Evolutionary conservation across 192 early-diverging fungal species (phyloP).

Genomic region (Gonapodya prolifera): DNA sequence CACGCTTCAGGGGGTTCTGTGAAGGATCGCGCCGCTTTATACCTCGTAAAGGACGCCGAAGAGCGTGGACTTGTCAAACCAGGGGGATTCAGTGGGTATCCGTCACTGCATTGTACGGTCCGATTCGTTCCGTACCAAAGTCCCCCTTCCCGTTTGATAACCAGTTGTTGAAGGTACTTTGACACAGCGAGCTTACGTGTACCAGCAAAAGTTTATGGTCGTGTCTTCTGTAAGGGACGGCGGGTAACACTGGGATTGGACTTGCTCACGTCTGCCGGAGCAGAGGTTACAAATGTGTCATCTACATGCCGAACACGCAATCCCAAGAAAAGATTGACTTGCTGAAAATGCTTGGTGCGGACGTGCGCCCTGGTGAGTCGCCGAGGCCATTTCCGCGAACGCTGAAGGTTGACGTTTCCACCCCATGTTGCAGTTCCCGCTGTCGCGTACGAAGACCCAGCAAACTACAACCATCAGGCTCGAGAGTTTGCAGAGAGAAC

Average conservation of each 20-base stretch:
- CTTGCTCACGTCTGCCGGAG: conserved; percentile 87
- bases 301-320: conserved; percentile 97
- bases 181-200: not conserved
- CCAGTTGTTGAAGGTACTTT: conserved; percentile 67
- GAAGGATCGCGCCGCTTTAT: conserved; percentile 92
- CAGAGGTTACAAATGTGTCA: conserved; percentile 88
- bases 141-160: no score
- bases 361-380: no score
- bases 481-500: conserved; percentile 60
- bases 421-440: conserved; percentile 91
- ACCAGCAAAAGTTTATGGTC: no score
- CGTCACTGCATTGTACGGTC: no score
- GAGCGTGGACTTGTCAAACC: conserved; percentile 64
- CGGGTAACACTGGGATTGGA: conserved; percentile 87
- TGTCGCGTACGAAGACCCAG: conserved; percentile 77
- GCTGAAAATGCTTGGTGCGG: conserved; percentile 82
- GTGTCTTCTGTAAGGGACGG: conserved; percentile 14
- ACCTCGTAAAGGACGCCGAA: conserved; percentile 89
- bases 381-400: no score
- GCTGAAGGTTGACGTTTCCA: no score
- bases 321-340: conserved; percentile 91
- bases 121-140: no score
- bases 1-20: conserved; percentile 58
- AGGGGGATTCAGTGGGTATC: conserved; percentile 86
- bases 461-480: conserved; percentile 94